Percentiles rank a stretch among this genome's conserved stretches.
phyloP scores from a whole-genome alignment of 768 basidiomycete genomes.

The Phallus indusiatus region DNA sequence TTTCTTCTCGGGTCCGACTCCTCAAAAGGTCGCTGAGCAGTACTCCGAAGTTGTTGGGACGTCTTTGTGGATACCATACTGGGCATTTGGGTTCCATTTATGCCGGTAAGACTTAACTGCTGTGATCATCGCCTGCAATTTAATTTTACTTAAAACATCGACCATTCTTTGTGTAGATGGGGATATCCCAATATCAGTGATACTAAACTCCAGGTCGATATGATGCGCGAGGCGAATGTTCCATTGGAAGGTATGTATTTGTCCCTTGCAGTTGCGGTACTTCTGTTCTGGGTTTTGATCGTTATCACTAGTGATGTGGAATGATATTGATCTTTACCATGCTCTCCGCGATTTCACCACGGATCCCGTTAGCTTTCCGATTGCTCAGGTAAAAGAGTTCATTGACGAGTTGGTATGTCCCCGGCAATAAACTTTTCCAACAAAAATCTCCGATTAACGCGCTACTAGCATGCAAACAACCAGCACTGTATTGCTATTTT shows the following conservation, averaged over 20 bases:
- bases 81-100: slow-evolving; percentile 77
- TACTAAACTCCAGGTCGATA: slow-evolving; percentile 42
- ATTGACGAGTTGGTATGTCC: slow-evolving; percentile 45
- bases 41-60: slow-evolving; percentile 58
- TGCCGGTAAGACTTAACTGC: not conserved
- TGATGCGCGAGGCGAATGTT: slow-evolving; percentile 58
- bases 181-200: slow-evolving; percentile 46
- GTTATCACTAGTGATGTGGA: slow-evolving; percentile 53
- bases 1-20: slow-evolving; percentile 51
- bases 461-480: slow-evolving; percentile 29
- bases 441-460: not conserved
- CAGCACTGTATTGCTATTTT: slow-evolving; percentile 33
- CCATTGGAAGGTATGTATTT: slow-evolving; percentile 59
- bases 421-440: slow-evolving; percentile 12
- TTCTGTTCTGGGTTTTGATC: not conserved
- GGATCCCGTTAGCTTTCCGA: slow-evolving; percentile 56
- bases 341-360: slow-evolving; percentile 60
- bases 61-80: slow-evolving; percentile 63
- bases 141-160: not conserved
- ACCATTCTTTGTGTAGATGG: slow-evolving; percentile 29
- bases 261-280: not conserved
- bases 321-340: slow-evolving; percentile 68
- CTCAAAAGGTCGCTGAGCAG: slow-evolving; percentile 52
- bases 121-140: too few species aligned
- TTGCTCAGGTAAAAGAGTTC: slow-evolving; percentile 41